These are phyloP conservation scores for Aurantiochytrium sp. DNA, from an alignment of 108 stramenopile genomes.

Conservation along the genomic window DNA sequence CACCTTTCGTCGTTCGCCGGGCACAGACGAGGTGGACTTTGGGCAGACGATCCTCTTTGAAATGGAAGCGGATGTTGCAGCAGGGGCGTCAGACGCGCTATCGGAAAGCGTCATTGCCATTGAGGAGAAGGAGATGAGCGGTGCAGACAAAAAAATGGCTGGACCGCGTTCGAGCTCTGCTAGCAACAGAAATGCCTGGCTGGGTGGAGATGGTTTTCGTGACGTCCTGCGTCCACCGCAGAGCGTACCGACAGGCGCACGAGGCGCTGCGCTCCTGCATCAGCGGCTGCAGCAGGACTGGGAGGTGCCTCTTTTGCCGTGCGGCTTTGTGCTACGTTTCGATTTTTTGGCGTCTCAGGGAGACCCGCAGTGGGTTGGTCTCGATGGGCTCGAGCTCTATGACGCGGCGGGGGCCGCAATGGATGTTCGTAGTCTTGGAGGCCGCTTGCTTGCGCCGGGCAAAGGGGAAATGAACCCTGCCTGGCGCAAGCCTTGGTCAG, in stretches of 20 bases:
- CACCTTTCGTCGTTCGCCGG: not conserved
- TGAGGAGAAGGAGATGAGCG: too few species aligned
- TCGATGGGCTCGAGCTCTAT: not conserved
- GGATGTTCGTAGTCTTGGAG: not conserved
- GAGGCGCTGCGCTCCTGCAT: not conserved
- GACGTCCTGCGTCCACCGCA: not conserved
- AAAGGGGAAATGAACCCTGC: not conserved
- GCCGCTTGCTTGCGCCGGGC: not conserved
- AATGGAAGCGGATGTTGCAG: not conserved
- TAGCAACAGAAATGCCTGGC: not conserved
- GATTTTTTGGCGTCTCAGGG: not conserved
- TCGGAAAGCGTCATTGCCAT: too few species aligned
- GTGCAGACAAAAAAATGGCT: too few species aligned
- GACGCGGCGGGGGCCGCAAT: not conserved
- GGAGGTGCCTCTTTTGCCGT: not conserved
- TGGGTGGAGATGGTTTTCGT: not conserved
- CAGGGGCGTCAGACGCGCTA: too few species aligned
- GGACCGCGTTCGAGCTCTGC: too few species aligned
- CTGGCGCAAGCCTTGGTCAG: not conserved
- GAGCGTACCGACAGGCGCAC: not conserved
- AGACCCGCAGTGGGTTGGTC: not conserved
- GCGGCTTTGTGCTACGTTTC: not conserved
- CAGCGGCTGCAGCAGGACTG: not conserved
- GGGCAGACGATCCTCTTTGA: not conserved
- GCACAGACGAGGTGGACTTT: slow-evolving; percentile 12